Conservation (phyloP, 2,329 filamentous ascomycete species). For the Myriosclerotinia duriaeana region DNA sequence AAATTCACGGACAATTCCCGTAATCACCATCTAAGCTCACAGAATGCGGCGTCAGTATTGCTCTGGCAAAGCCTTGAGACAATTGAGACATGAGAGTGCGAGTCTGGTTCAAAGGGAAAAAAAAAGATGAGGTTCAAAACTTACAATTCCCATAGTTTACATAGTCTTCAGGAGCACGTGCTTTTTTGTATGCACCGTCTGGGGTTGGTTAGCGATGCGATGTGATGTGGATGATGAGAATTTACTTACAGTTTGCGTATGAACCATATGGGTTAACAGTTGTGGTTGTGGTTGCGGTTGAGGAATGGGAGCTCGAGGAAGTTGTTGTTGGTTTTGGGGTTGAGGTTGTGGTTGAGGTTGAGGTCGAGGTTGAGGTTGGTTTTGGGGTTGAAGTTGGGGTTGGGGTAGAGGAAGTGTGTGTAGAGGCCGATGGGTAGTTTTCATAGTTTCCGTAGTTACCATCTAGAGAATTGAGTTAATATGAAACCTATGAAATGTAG, state of each 20-base stretch:
- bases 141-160: slow-evolving; percentile 15
- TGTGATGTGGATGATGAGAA: neutral
- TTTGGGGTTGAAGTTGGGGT: too few relatives aligned
- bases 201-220: neutral
- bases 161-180: slow-evolving; percentile 19
- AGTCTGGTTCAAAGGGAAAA: neutral
- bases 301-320: neutral
- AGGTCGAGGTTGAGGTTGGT: too few relatives aligned
- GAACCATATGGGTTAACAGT: slow-evolving; percentile 24
- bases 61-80: slow-evolving; percentile 5
- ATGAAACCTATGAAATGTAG: slow-evolving; percentile 10
- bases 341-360: neutral
- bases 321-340: neutral
- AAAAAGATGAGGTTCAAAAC: neutral
- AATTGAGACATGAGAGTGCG: slow-evolving; percentile 14
- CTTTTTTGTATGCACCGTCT: slow-evolving; percentile 22
- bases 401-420: too few relatives aligned
- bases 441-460: slow-evolving; percentile 17
- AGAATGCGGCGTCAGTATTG: slow-evolving; percentile 2
- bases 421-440: slow-evolving; percentile 6
- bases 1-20: slow-evolving; percentile 11
- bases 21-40: slow-evolving; percentile 13
- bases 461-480: slow-evolving; percentile 16
- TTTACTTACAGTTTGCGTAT: slow-evolving; percentile 22
- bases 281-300: neutral